Base-by-base conservation (phyloP, 768 basidiomycete species). In the Agrocybe praecox region DNA sequence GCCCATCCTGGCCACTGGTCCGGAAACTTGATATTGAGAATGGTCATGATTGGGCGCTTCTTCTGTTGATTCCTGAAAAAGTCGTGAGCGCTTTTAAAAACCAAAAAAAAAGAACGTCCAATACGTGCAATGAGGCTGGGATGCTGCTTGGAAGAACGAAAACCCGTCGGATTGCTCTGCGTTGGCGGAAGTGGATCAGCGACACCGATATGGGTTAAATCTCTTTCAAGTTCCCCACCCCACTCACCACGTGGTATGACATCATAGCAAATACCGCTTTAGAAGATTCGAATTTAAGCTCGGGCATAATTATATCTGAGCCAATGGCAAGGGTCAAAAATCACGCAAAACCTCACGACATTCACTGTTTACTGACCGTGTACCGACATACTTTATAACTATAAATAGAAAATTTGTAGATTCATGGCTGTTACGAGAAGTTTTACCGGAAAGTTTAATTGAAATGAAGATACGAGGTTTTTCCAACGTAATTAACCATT, bases 1-100 rank as follows among this genome's bases (percentile, higher is more conserved):
- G 63, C 62, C 75, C 75, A 76, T 9, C 75, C 74, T 43, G 71
- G 69, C 74, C 75, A 76, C 42, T 56, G 60, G 29, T 59, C 47
- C 2, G 75, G 74, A 50, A 76, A 75, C 52, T 69, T 65, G 44
- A 76, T 66, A 34, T 63, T 67, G 46, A 76, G 66, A 42, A 67
- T 63, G 29, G 67, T 60, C 66, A 57, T 53, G 29, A 15, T 34
- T 40, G 36, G 36, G 36, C 36, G 36, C 36, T 40, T 40, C 36
- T 40, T 40, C n/a, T 5, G 12, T 40, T 14, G 36, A 40, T n/a
- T 29, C 52, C 33, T 43, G 40, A 44, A 23, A 18, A 18, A 12
- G 14, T 19, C 22, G 21, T 18, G n/a, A n/a, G n/a, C n/a, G n/a
- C n/a, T n/a, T n/a, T n/a, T 32, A 50, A 36, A n/a, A 11, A 43